phyloP scores from a whole-genome alignment of 2,329 filamentous ascomycete genomes.

The Westerdykella aurantiaca region DNA sequence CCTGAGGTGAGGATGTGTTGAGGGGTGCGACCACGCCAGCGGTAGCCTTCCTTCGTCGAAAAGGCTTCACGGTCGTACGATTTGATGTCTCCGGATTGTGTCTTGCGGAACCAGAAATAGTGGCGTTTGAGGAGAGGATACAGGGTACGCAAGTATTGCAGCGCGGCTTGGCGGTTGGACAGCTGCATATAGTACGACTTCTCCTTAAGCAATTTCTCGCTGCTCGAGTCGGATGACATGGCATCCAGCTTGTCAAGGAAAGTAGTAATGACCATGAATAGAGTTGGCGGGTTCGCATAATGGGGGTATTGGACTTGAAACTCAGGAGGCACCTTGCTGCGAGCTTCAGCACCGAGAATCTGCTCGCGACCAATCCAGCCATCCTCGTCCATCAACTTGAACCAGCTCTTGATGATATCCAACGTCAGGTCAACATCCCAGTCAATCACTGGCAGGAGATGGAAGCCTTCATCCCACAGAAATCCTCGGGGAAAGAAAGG shows the following conservation, averaged over 20 bases:
- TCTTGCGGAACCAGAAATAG: constrained; percentile 91
- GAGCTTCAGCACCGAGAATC: constrained; percentile 84
- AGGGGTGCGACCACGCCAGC: constrained; percentile 86
- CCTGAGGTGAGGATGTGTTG: constrained; percentile 88
- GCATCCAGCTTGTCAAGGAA: constrained; percentile 72
- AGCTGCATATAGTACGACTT: constrained; percentile 57
- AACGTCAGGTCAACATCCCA: constrained; percentile 83
- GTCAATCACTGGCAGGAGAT: constrained; percentile 82
- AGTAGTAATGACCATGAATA: constrained; percentile 81
- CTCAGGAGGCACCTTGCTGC: constrained; percentile 87
- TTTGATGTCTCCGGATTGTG: constrained; percentile 83
- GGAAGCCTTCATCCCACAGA: constrained; percentile 97
- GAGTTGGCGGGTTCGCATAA: constrained; percentile 92
- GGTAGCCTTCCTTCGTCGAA: constrained; percentile 85
- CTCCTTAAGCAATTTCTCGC: constrained; percentile 32
- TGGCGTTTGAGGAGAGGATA: constrained; percentile 86
- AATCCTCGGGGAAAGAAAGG: constrained; percentile 97
- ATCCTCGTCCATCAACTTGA: constrained; percentile 90
- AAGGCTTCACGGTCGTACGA: constrained; percentile 85
- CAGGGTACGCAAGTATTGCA: constrained; percentile 66
- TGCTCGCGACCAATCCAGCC: constrained; percentile 97
- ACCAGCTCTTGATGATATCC: constrained; percentile 92
- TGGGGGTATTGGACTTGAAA: constrained; percentile 96
- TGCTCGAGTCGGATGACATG: constrained; percentile 19
- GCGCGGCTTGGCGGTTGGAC: constrained; percentile 60